phyloP scores from a whole-genome alignment of 805 yeast species.

The Kluyveromyces nonfermentans region DNA sequence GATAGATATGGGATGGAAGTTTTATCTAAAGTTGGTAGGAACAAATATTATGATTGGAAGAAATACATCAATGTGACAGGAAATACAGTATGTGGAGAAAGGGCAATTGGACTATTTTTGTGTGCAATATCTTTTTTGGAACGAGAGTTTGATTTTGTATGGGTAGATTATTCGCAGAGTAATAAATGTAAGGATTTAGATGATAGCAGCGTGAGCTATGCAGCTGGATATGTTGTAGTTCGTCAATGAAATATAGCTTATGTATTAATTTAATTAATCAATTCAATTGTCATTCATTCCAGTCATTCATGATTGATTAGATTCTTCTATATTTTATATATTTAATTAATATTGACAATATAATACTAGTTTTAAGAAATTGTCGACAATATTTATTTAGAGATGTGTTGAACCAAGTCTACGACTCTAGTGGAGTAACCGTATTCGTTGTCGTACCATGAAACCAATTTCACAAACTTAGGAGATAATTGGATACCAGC shows the following conservation, averaged over 20 bases:
- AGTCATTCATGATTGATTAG: too few species aligned
- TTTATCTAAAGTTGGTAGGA: conserved; percentile 34
- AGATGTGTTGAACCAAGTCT: conserved; percentile 58
- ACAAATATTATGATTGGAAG: conserved; percentile 52
- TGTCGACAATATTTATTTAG: too few species aligned
- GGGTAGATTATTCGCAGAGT: conserved; percentile 81
- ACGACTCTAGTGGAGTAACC: conserved; percentile 73
- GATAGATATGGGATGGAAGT: conserved; percentile 66
- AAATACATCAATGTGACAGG: conserved; percentile 60
- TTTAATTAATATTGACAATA: too few species aligned
- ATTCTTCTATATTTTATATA: too few species aligned
- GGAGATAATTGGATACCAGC: conserved; percentile 67
- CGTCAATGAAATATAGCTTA: neutral
- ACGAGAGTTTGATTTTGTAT: conserved; percentile 35
- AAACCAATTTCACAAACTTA: conserved; percentile 58
- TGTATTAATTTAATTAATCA: too few species aligned
- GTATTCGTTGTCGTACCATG: conserved; percentile 70
- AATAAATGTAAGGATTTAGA: conserved; percentile 34
- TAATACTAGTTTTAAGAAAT: too few species aligned
- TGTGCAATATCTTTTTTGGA: conserved; percentile 31
- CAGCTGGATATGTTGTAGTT: conserved; percentile 48
- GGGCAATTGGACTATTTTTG: conserved; percentile 63
- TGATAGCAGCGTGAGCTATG: conserved; percentile 89
- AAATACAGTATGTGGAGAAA: conserved; percentile 90
- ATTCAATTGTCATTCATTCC: too few species aligned